Evolutionary conservation across 352 stramenopile genomes (phyloP).

Genomic region (Phytophthora ramorum): DNA sequence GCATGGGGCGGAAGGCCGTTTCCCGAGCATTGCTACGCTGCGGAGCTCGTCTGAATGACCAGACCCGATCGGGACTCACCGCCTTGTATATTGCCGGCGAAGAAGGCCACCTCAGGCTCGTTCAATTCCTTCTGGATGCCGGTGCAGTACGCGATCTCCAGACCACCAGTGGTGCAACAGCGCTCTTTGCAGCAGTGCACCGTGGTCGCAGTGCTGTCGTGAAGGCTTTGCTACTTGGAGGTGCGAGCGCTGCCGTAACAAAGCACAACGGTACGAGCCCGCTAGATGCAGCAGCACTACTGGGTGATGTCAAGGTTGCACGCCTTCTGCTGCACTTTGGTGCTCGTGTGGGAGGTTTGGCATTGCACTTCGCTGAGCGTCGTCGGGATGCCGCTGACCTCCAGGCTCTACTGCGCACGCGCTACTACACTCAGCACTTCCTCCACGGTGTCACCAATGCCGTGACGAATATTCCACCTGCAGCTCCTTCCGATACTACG

Average conservation of each 20-base stretch:
- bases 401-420: constrained; percentile 65
- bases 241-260: constrained; percentile 56
- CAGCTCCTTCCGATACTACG: not conserved
- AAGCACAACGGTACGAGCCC: constrained; percentile 82
- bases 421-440: constrained; percentile 72
- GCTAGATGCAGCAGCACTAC: constrained; percentile 71
- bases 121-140: constrained; percentile 60
- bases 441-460: constrained; percentile 17
- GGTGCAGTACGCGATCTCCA: constrained; percentile 52
- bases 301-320: constrained; percentile 68
- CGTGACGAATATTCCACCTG: constrained; percentile 2
- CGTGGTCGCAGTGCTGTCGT: constrained; percentile 68
- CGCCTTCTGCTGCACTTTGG: constrained; percentile 72
- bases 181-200: constrained; percentile 82
- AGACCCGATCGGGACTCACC: constrained; percentile 82
- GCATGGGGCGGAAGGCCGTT: constrained; percentile 76
- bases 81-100: constrained; percentile 87
- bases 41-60: constrained; percentile 65
- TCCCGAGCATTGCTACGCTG: constrained; percentile 56
- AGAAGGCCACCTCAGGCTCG: constrained; percentile 75
- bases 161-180: constrained; percentile 64
- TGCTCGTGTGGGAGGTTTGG: constrained; percentile 64
- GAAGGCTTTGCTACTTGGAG: constrained; percentile 56
- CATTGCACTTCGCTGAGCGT: constrained; percentile 80
- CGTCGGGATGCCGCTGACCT: constrained; percentile 58